These are phyloP conservation scores for Coniochaeta prunicola DNA, from an alignment of 2,329 filamentous ascomycete species.

Conservation along the genomic window DNA sequence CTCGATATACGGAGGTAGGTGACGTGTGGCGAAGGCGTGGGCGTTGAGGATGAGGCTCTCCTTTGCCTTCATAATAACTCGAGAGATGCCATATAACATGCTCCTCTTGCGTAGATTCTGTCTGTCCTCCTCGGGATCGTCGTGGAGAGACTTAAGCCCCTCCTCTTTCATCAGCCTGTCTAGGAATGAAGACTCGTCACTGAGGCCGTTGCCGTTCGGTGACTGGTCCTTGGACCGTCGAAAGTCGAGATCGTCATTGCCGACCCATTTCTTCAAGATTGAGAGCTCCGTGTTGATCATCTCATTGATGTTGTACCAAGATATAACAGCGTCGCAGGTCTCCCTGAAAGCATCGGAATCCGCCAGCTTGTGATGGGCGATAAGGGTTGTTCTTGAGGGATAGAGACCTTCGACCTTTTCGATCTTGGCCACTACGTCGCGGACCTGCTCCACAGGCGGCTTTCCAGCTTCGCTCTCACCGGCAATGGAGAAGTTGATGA, in stretches of 20 bases:
- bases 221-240: conserved; percentile 65
- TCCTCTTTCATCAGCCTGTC: conserved; percentile 95
- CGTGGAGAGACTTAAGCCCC: conserved; percentile 83
- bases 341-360: conserved; percentile 71
- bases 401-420: conserved; percentile 83
- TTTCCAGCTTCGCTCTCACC: conserved; percentile 89
- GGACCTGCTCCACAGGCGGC: conserved; percentile 78
- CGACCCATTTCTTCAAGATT: conserved; percentile 92
- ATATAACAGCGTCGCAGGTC: conserved; percentile 80
- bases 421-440: conserved; percentile 83
- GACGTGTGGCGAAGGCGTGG: conserved; percentile 74
- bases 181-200: conserved; percentile 87
- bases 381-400: conserved; percentile 69
- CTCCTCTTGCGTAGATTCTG: conserved; percentile 49
- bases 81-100: conserved; percentile 76
- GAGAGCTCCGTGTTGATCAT: conserved; percentile 92
- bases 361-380: conserved; percentile 67
- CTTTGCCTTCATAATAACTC: conserved; percentile 90
- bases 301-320: conserved; percentile 95
- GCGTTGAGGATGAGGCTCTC: conserved; percentile 82
- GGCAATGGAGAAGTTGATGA: conserved; percentile 90
- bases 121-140: conserved; percentile 46
- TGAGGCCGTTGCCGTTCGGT: conserved; percentile 63
- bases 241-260: conserved; percentile 92
- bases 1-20: conserved; percentile 93